phyloP scores from a whole-genome alignment of 768 basidiomycete genomes.

The Fomitopsis pulvina region DNA sequence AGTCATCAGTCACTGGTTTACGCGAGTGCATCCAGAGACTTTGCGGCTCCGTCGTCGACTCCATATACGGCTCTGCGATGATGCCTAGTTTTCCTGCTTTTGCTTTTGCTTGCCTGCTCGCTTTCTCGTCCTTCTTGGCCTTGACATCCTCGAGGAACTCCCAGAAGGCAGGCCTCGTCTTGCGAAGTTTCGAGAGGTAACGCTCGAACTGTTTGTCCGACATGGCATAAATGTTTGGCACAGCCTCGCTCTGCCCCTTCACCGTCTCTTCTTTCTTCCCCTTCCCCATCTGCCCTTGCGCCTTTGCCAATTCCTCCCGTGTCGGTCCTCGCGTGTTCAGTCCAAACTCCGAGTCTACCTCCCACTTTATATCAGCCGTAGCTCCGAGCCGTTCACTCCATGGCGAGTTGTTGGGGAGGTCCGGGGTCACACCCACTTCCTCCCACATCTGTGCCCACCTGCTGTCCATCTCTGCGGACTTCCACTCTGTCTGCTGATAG shows the following conservation, averaged over 20 bases:
- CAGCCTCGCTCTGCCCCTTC: constrained; percentile 5
- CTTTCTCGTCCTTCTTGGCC: constrained; percentile 4
- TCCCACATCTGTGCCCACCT: constrained; percentile 61
- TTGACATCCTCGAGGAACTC: constrained; percentile 32
- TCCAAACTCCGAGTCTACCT: constrained; percentile 37
- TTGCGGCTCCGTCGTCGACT: constrained; percentile 9
- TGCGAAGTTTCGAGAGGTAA: constrained; percentile 55
- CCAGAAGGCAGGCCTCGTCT: constrained; percentile 49
- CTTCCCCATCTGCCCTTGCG: background rate
- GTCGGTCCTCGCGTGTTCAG: background rate
- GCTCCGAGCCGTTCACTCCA: constrained; percentile 39
- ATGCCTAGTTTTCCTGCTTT: background rate
- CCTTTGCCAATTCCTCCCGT: background rate
- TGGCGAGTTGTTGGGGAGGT: constrained; percentile 15
- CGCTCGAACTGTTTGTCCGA: constrained; percentile 44
- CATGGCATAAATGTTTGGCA: constrained; percentile 58
- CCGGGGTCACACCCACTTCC: constrained; percentile 45
- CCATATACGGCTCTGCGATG: constrained; percentile 5
- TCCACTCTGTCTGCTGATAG: constrained; percentile 76
- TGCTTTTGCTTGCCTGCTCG: background rate
- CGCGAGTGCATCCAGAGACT: background rate
- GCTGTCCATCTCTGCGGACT: constrained; percentile 56
- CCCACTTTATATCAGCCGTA: constrained; percentile 21
- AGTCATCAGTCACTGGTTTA: background rate
- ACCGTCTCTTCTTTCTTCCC: constrained; percentile 7